Evolutionary conservation across 2,329 filamentous ascomycete genomes (phyloP).

Genomic region (Monosporascus sp.): DNA sequence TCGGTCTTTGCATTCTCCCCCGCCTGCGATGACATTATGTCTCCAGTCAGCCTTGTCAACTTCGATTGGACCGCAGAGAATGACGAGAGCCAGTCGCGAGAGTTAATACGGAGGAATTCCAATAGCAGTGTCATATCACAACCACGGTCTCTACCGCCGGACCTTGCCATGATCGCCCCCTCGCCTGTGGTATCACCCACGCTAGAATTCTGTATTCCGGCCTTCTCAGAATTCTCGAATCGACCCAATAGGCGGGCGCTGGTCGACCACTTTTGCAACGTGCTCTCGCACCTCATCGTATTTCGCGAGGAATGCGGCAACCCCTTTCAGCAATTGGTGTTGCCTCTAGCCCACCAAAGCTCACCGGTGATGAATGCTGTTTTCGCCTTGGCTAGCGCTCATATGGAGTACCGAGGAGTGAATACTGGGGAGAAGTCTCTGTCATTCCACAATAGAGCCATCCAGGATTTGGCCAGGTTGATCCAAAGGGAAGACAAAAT

Average conservation of each 20-base stretch:
- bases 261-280: constrained; percentile 59
- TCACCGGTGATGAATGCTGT: constrained; percentile 72
- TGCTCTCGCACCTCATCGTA: constrained; percentile 60
- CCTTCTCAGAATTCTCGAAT: constrained; percentile 53
- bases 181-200: constrained; percentile 34
- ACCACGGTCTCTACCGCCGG: constrained; percentile 25
- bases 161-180: constrained; percentile 37
- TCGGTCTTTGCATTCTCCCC: constrained; percentile 14
- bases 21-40: constrained; percentile 18
- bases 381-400: constrained; percentile 77
- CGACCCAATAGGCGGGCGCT: constrained; percentile 49
- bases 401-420: constrained; percentile 63
- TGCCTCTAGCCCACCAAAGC: constrained; percentile 53
- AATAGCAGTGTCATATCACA: constrained; percentile 11
- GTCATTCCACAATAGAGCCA: constrained; percentile 54
- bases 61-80: constrained; percentile 24
- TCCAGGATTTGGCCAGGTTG: constrained; percentile 51
- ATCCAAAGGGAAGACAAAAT: constrained; percentile 47
- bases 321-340: constrained; percentile 56
- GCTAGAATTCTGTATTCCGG: constrained; percentile 47
- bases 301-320: constrained; percentile 59
- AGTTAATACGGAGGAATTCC: constrained; percentile 17
- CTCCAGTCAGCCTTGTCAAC: constrained; percentile 25
- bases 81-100: constrained; percentile 7
- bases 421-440: constrained; percentile 50